These are phyloP conservation scores for Neoascochyta sp. DNA, from an alignment of 2,329 filamentous ascomycete species.

Conservation along the genomic window DNA sequence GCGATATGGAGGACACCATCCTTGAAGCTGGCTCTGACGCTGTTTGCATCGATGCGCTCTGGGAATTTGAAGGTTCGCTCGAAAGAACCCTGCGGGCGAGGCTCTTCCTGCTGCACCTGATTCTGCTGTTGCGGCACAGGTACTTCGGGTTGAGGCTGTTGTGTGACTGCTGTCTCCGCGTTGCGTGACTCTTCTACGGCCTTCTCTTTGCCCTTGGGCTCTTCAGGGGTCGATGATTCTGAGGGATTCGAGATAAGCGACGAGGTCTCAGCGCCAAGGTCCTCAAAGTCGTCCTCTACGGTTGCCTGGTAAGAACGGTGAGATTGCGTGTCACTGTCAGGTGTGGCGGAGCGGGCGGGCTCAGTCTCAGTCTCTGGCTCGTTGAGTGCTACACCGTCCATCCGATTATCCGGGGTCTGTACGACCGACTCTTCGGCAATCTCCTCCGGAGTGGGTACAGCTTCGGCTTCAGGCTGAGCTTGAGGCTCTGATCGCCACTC, in stretches of 20 bases:
- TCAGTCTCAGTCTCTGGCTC: conserved; percentile 17
- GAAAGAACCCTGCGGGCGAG: conserved; percentile 66
- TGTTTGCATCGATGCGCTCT: conserved; percentile 58
- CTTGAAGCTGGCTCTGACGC: conserved; percentile 59
- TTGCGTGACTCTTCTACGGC: conserved; percentile 12
- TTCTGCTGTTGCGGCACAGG: conserved; percentile 10
- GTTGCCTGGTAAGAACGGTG: conserved; percentile 36
- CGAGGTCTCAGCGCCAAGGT: conserved; percentile 30
- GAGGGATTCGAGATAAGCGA: conserved; percentile 23
- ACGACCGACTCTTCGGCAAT: conserved; percentile 4
- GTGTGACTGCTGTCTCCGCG: conserved; percentile 14
- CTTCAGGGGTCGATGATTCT: conserved; percentile 7
- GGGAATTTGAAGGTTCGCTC: conserved; percentile 67
- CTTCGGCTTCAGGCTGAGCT: conserved; percentile 6
- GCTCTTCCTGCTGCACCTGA: conserved; percentile 29
- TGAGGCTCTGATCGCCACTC: conserved; percentile 15
- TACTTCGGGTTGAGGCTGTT: conserved; percentile 17
- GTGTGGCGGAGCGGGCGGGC: conserved; percentile 11
- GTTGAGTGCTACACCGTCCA: conserved; percentile 18
- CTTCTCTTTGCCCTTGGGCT: conserved; percentile 29
- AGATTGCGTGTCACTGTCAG: conserved; percentile 27
- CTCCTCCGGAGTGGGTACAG: conserved; percentile 3
- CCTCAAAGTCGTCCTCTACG: conserved; percentile 38
- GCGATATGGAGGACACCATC: conserved; percentile 62
- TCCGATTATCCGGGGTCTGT: conserved; percentile 8